Base-by-base conservation (phyloP, 768 basidiomycete genomes). In the Boletales sp. region DNA sequence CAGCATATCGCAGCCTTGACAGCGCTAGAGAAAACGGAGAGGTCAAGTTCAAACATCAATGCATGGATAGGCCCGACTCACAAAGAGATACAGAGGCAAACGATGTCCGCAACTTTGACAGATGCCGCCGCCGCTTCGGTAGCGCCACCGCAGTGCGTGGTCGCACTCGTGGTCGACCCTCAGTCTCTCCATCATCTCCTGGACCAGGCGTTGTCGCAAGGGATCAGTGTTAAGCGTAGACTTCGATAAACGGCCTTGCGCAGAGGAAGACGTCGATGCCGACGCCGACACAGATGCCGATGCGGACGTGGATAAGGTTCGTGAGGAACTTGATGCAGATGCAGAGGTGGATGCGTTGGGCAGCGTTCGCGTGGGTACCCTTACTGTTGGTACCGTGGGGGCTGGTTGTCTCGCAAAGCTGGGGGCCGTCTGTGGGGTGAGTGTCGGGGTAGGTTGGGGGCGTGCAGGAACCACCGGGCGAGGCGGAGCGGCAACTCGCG, bases 111-210 rank as follows among this genome's bases (percentile, higher is more conserved):
- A 83, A 48, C 61, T 70, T 45, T 81, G 74, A 45, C 82, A 84
- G 10, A 25, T 43, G 5, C 74, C 77, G 0, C 70, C 72, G 0
- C 79, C 80, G 2, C 60, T 2, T 0, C 72, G 67, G 35, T 73
- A 72, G 21, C 56, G 63, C 81, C 83, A 84, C 0, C n/a, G 43
- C 25, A 28, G 25, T 41, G 64, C 66, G 4, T 73, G 67, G 11
- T 51, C 15, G 49, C 85, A 87, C 3, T 81, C 73, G 57, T 86
- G 86, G 50, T 80, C 74, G 6, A 68, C 64, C 9, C 80, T 65
- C 36, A 86, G 66, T 5, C 69, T 50, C 2, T 70, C 72, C 43
- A 68, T 69, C 56, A 60, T 68, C 37, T 65, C 57, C 12, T 36
- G 57, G 3, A 76, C 64, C 42, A 64, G 55, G 31, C 51, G 50